Base-by-base conservation (phyloP, 495 filamentous ascomycete genomes). In the Lasiosphaeria miniovina region DNA sequence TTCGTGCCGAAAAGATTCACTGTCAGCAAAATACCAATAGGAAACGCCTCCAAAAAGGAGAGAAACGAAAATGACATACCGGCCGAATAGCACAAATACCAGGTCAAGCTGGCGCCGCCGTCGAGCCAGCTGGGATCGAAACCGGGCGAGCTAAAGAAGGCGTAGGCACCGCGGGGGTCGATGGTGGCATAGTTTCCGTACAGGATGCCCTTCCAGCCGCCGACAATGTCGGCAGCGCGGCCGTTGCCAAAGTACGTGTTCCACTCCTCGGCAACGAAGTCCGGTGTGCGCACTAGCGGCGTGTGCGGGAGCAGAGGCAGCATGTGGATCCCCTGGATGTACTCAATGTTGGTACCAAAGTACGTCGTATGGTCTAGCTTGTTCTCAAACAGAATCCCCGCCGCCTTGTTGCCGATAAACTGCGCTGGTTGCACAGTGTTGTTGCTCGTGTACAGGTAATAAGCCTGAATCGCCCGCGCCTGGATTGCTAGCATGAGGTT, bases 251-350 rank as follows among this genome's bases (percentile, higher is more conserved):
- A 97, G 64, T 87, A 91, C 12, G 80, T 80, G 34, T 87, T 76
- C 94, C 95, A 98, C 73, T 98, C 94, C 72, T 96, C 82, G 17
- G 70, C 69, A 4, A 95, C 90, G 63, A 96, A 97, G 0, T 74
- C 73, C n/a, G 68, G 65, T 2, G 78, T 78, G 15, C 95, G 86
- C 4, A 86, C 87, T 55, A 88, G 84, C 15, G 86, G 75, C 0
- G 85, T 86, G 57, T 79, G 80, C 1, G 94, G 90, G 38, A 89
- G 81, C 51, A 96, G 79, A 1, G 95, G 94, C 41, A 98, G 75
- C 94, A 98, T 98, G 76, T 98, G 94, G 59, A 98, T 98, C 54
- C 89, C 94, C 74, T 98, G 88, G 60, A 98, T 85, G 68, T 86
- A 96, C 75, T 96, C 90, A 3, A 83, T 76, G 58, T 90, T 87